Conservation (phyloP, 345 rosid species). For the Melaleuca quinquenervia region DNA sequence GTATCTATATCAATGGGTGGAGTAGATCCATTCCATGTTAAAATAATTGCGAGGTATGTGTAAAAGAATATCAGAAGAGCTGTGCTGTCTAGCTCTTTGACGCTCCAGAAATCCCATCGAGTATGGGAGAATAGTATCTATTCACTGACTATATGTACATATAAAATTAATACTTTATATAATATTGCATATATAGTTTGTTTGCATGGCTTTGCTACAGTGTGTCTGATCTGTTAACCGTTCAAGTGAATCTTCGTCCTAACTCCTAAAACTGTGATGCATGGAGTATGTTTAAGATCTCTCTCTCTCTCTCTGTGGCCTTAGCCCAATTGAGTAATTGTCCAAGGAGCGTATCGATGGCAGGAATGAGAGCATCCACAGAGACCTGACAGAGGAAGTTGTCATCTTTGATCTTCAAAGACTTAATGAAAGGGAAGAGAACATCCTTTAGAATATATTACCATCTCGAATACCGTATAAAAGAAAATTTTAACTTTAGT, state of each 20-base stretch:
- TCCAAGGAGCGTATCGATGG: not conserved
- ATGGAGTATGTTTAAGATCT: not conserved
- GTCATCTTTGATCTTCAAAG: not conserved
- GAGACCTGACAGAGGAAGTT: not conserved
- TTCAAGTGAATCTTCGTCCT: not conserved
- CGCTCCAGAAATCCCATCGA: not conserved
- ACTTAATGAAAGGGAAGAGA: not conserved
- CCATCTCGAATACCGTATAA: not conserved
- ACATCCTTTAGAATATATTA: not conserved
- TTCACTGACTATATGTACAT: not conserved
- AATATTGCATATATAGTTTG: not conserved
- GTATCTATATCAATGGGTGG: not conserved
- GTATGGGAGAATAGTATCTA: not conserved
- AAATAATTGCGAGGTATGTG: not conserved
- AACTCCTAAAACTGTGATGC: not conserved
- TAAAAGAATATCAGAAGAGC: not conserved
- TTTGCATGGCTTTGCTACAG: not conserved
- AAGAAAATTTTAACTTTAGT: not conserved
- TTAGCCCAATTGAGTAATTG: not conserved
- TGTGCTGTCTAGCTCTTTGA: not conserved
- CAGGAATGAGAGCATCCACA: not conserved
- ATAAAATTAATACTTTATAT: not conserved
- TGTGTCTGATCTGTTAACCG: not conserved
- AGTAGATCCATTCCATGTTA: not conserved
- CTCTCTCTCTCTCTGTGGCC: not conserved